Conservation (phyloP, 2,329 filamentous ascomycete genomes). For the Kalmusia sp. region DNA sequence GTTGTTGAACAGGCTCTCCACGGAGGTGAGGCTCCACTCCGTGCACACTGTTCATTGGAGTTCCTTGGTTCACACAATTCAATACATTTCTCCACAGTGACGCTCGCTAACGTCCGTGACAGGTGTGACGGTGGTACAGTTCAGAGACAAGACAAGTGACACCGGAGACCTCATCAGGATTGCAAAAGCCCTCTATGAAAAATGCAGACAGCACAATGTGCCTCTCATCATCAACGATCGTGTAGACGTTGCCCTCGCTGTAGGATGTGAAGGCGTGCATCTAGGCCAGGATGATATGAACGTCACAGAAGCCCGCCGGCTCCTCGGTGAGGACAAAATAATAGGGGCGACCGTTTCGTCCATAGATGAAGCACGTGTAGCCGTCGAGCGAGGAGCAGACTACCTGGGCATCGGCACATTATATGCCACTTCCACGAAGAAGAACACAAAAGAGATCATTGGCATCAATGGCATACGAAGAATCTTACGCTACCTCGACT, state of each 20-base stretch:
- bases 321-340: conserved; percentile 79
- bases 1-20: conserved; percentile 78
- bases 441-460: conserved; percentile 83
- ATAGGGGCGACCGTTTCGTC: conserved; percentile 88
- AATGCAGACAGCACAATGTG: conserved; percentile 72
- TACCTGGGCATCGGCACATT: conserved; percentile 93
- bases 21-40: conserved; percentile 64
- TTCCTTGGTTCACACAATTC: neutral
- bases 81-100: neutral
- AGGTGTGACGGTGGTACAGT: conserved; percentile 84
- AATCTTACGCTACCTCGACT: conserved; percentile 68
- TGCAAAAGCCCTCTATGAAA: conserved; percentile 72
- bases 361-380: conserved; percentile 73
- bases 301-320: conserved; percentile 68
- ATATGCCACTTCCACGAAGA: conserved; percentile 82
- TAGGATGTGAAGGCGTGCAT: conserved; percentile 90
- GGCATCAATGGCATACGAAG: conserved; percentile 73
- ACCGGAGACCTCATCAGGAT: conserved; percentile 74
- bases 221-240: conserved; percentile 94
- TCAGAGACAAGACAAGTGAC: conserved; percentile 85
- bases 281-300: conserved; percentile 94
- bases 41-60: neutral
- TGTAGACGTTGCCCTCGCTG: conserved; percentile 84
- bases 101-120: conserved; percentile 2
- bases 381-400: conserved; percentile 78